Percentiles rank a stretch among this genome's conserved stretches.
These are phyloP conservation scores for Striga hermonthica DNA, from an alignment of 305 asterid genomes.

Conservation along the genomic window DNA sequence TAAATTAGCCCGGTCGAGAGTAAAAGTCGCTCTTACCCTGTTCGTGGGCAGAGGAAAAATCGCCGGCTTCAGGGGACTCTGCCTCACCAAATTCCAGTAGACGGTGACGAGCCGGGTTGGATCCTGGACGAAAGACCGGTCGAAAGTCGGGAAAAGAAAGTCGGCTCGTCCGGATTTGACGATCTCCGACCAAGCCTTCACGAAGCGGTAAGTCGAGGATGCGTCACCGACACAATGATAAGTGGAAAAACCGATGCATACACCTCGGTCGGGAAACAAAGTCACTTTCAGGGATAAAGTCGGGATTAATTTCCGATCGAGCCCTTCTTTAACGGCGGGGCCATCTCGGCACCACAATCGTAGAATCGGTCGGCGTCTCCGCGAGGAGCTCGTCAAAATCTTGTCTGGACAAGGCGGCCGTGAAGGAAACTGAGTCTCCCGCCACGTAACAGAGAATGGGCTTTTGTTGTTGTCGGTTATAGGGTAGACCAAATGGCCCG, in stretches of 20 bases:
- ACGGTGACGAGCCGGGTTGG: not conserved
- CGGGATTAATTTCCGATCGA: slow-evolving; percentile 13
- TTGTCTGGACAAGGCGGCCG: slow-evolving; percentile 22
- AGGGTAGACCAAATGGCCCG: slow-evolving; percentile 30
- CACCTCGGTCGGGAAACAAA: slow-evolving; percentile 33
- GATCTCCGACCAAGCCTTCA: slow-evolving; percentile 27
- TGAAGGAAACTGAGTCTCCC: slow-evolving; percentile 32
- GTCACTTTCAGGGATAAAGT: slow-evolving; percentile 28
- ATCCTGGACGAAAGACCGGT: slow-evolving; percentile 9
- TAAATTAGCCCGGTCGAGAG: slow-evolving; percentile 17
- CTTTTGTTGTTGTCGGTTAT: not conserved
- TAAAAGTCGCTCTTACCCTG: slow-evolving; percentile 34
- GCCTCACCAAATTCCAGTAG: slow-evolving; percentile 15
- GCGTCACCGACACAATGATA: slow-evolving; percentile 35
- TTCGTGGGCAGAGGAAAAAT: slow-evolving; percentile 24
- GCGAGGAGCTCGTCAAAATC: slow-evolving; percentile 32
- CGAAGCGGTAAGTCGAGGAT: slow-evolving; percentile 27
- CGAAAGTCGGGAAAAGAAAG: not conserved
- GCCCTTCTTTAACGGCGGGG: slow-evolving; percentile 15
- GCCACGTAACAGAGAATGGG: slow-evolving; percentile 24
- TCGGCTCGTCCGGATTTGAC: slow-evolving; percentile 25
- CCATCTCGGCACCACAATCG: slow-evolving; percentile 25
- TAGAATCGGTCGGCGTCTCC: slow-evolving; percentile 30
- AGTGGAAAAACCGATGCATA: slow-evolving; percentile 31
- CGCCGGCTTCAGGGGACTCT: not conserved